Conservation (phyloP, 176 grass and related monocot species). For the Carex scoparia region DNA sequence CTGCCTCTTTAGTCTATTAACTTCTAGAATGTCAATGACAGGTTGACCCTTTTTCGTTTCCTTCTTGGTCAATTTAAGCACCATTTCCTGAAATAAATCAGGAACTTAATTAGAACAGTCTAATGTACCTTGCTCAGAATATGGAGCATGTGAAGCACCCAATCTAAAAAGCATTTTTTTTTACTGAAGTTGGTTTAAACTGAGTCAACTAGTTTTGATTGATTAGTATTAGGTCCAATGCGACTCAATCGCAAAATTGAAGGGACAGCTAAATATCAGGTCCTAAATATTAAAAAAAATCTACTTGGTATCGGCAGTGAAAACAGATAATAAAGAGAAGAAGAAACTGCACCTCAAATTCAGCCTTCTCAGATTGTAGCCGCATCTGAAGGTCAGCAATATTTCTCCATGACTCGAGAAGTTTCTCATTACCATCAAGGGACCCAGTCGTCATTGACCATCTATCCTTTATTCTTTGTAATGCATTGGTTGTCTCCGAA, state of each 20-base stretch:
- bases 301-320: not conserved
- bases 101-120: conserved; percentile 26
- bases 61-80: conserved; percentile 58
- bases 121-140: not conserved
- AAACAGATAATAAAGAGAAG: conserved; percentile 23
- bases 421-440: conserved; percentile 68
- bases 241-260: not conserved
- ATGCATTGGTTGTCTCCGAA: conserved; percentile 61
- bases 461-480: conserved; percentile 59
- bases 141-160: not conserved
- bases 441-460: conserved; percentile 51
- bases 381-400: conserved; percentile 73
- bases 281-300: not conserved
- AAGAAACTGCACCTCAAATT: conserved; percentile 60
- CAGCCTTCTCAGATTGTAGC: conserved; percentile 57
- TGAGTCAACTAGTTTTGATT: not conserved
- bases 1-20: conserved; percentile 75
- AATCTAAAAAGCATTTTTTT: not conserved
- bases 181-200: not conserved
- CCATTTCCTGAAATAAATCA: conserved; percentile 58
- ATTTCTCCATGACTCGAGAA: conserved; percentile 61
- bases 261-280: not conserved
- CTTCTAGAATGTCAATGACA: conserved; percentile 86
- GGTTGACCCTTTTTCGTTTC: conserved; percentile 48
- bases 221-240: not conserved